Conservation (phyloP, 2,329 filamentous ascomycete species). For the Alternaria ventricosa region DNA sequence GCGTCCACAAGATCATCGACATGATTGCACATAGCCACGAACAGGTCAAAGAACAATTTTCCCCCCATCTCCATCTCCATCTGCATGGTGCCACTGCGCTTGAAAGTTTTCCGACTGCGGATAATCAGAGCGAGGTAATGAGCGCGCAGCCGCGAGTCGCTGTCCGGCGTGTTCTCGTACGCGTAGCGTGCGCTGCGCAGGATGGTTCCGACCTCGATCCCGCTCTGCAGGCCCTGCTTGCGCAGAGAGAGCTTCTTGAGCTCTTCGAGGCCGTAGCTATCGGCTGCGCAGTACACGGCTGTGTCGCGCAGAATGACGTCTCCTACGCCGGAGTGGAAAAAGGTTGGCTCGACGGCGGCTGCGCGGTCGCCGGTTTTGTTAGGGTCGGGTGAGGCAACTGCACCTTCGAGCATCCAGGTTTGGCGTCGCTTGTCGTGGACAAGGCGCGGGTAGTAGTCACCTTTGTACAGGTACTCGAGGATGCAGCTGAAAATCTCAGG, state of each 20-base stretch:
- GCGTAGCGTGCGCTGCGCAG: conserved; percentile 92
- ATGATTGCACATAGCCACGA: conserved; percentile 98
- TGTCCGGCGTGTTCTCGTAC: conserved; percentile 93
- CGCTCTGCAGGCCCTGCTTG: conserved; percentile 92
- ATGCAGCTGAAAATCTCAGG: conserved; percentile 92
- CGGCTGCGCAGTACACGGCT: conserved; percentile 90
- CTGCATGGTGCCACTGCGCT: conserved; percentile 98
- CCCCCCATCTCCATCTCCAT: conserved; percentile 95
- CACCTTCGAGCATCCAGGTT: conserved; percentile 88
- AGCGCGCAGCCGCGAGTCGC: conserved; percentile 89
- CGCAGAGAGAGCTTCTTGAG: conserved; percentile 89
- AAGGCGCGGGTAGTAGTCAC: conserved; percentile 91
- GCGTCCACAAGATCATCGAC: conserved; percentile 94
- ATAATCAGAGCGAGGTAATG: conserved; percentile 98
- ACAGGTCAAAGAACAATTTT: conserved; percentile 97
- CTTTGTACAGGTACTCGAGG: conserved; percentile 97
- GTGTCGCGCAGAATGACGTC: conserved; percentile 88
- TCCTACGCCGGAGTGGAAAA: conserved; percentile 76
- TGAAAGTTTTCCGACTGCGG: conserved; percentile 95
- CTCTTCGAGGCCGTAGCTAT: conserved; percentile 88
- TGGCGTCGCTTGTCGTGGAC: conserved; percentile 84
- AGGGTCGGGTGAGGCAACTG: conserved; percentile 62
- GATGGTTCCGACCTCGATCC: conserved; percentile 90
- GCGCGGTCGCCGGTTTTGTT: conserved; percentile 64
- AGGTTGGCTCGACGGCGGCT: conserved; percentile 70